Evolutionary conservation across 116 monocot genomes (phyloP), one percentile per base, ranked within the genome.

Genomic region (Iris pallida): DNA sequence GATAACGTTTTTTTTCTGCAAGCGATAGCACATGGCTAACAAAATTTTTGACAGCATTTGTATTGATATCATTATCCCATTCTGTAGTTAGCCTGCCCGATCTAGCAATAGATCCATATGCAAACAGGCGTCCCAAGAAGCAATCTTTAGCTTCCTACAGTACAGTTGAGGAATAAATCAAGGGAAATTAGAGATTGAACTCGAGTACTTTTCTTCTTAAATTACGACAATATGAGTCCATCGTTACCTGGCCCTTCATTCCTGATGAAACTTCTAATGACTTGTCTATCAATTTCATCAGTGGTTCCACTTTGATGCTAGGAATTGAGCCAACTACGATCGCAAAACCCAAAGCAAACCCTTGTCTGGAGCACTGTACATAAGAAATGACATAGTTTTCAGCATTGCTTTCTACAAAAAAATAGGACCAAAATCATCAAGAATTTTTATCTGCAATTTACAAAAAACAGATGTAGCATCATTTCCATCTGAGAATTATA

Each of bases 331-430:
- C 77, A 42, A 90, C 57, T 12, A 98, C 77, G 67, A 64, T 57
- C 14, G 88, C 47, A 53, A 93, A 81, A 9, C 78, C 98, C 76
- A 93, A 73, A 1, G 98, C 93, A 84, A 98, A 97, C 2, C 97
- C 97, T 79, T 92, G 97, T 47, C 97, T 90, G 57, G 97, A 92
- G 71, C 84, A 97, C 97, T 97, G 73, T 61, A 79, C 17, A 67
- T 79, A 16, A 68, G 68, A 19, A 74, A 62, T 65, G 30, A 30
- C 30, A 30, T 30, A 30, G 30, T 30, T 30, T 30, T 30, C 30
- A 30, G 30, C 4, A 7, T 67, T 10, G 20, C 8, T 11, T 42
- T 42, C 41, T 17, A 69, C 2, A 47, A 51, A 8, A 10, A 72
- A 52, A 59, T 2, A 9, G 13, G 45, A 40, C 14, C 47, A 45